Evolutionary conservation across 164 flowering plant species (phyloP), one percentile per base, ranked within the genome.

Genomic region (Saururus chinensis): DNA sequence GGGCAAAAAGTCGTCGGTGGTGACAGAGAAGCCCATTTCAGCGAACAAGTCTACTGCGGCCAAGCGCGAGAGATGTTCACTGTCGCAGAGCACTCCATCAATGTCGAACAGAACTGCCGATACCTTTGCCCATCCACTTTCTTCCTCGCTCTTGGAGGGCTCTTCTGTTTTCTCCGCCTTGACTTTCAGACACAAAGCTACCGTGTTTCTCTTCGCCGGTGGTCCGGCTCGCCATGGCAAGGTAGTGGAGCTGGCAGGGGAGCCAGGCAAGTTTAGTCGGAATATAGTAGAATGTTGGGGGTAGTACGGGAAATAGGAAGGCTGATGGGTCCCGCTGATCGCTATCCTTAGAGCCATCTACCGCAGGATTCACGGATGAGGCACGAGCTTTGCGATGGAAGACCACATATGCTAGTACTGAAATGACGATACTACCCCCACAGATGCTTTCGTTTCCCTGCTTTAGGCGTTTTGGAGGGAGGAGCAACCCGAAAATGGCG

Each of bases 81-180:
- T 90, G 72, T 93, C 79, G 71, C 99, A 93, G 37, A 93, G 78
- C 56, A 93, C 97, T 13, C 99, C 97, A 61, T 93, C 99, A 96
- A 93, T 93, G 68, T 93, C 99, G 56, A 93, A 93, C 37, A 93
- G 62, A 63, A 93, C 97, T 14, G 97, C 99, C 35, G 96, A 93
- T n/a, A 93, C 97, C 70, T 83, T 90, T 24, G 86, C 95, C 99
- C 96, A 86, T 61, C 73, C 73, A 2, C 59, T 13, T 13, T 30
- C 37, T 2, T 4, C 49, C 49, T 12, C 49, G 49, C 49, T 17
- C 5, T 45, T 17, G 14, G 17, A 4, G 7, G 49, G 11, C 14
- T 45, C 49, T 17, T 45, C 49, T 17, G 49, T 0, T 45, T 45
- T 45, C 49, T 12, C 49, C 14, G 49, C 49, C 17, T 45, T 13